Percentiles rank a stretch among this genome's conserved stretches.
phyloP scores from a whole-genome alignment of 2,329 filamentous ascomycete genomes.

The Penicillium decumbens region DNA sequence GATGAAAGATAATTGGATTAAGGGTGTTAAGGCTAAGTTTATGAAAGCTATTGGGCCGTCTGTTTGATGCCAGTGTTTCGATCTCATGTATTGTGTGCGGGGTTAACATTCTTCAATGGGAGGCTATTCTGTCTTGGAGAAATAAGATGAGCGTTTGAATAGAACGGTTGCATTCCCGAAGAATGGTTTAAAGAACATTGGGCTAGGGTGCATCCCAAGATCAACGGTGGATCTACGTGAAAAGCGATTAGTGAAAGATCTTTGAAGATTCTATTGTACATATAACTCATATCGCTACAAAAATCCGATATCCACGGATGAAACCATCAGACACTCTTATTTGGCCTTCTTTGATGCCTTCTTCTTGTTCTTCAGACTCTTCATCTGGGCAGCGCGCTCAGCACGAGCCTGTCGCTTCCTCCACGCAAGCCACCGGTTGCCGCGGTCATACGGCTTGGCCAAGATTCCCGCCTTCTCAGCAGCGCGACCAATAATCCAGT shows the following conservation, averaged over 20 bases:
- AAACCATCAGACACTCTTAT: slow-evolving; percentile 26
- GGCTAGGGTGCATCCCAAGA: too few relatives aligned
- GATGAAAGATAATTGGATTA: slow-evolving; percentile 8
- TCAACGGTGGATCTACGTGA: neutral
- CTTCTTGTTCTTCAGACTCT: slow-evolving; percentile 49
- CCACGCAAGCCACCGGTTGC: slow-evolving; percentile 63
- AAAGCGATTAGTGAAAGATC: neutral
- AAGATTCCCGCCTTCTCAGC: slow-evolving; percentile 57
- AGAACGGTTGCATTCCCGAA: too few relatives aligned
- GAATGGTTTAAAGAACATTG: too few relatives aligned
- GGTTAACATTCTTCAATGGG: too few relatives aligned
- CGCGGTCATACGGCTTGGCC: slow-evolving; percentile 53
- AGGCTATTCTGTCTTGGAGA: too few relatives aligned
- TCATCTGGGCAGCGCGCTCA: slow-evolving; percentile 51
- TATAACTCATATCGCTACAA: slow-evolving; percentile 27
- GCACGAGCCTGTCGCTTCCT: slow-evolving; percentile 53
- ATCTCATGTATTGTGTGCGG: neutral
- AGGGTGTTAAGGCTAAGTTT: slow-evolving; percentile 10
- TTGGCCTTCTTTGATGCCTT: slow-evolving; percentile 38
- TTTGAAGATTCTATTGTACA: slow-evolving; percentile 32
- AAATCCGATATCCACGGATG: slow-evolving; percentile 20
- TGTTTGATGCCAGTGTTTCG: neutral
- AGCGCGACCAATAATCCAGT: slow-evolving; percentile 63
- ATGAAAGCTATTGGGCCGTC: slow-evolving; percentile 2
- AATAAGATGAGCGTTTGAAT: too few relatives aligned